Evolutionary conservation across 2,329 filamentous ascomycete genomes (phyloP).

Genomic region (Pyricularia grisea): DNA sequence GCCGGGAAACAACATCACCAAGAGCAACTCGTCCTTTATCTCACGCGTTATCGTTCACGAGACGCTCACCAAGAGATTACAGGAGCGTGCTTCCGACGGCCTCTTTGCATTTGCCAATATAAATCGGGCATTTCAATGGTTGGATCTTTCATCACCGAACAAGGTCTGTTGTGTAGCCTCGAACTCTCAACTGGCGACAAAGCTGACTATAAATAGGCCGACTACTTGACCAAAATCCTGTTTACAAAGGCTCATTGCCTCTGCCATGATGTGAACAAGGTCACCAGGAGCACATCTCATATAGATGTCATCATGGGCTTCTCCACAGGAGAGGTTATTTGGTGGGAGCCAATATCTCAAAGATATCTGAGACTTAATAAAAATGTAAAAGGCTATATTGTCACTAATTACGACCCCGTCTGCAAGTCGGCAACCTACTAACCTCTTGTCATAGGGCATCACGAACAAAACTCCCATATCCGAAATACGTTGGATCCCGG

Average conservation of each 20-base stretch:
- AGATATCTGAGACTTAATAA: conserved; percentile 95
- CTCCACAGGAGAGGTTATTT: conserved; percentile 92
- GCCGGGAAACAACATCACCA: conserved; percentile 96
- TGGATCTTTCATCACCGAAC: conserved; percentile 69
- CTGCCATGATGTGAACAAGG: conserved; percentile 82
- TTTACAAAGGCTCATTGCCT: conserved; percentile 95
- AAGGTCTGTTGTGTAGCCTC: conserved; percentile 41
- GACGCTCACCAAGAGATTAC: conserved; percentile 63
- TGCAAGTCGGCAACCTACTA: neutral
- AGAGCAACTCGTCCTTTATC: conserved; percentile 97
- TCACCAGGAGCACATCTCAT: conserved; percentile 71
- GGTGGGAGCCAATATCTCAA: conserved; percentile 96
- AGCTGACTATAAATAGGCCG: conserved; percentile 45
- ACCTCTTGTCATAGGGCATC: conserved; percentile 47
- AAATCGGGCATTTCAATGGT: conserved; percentile 91
- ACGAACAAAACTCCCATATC: conserved; percentile 82
- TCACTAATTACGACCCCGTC: neutral
- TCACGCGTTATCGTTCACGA: conserved; percentile 94
- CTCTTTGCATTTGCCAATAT: conserved; percentile 91
- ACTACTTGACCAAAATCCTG: conserved; percentile 89
- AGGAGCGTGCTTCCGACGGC: conserved; percentile 69
- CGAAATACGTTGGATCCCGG: conserved; percentile 86
- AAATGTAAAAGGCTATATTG: conserved; percentile 50
- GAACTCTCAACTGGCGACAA: neutral
- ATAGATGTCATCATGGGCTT: conserved; percentile 93